Evolutionary conservation across 345 rosid genomes (phyloP), one percentile per base, ranked within the genome.

Genomic region (Stellera chamaejasme): DNA sequence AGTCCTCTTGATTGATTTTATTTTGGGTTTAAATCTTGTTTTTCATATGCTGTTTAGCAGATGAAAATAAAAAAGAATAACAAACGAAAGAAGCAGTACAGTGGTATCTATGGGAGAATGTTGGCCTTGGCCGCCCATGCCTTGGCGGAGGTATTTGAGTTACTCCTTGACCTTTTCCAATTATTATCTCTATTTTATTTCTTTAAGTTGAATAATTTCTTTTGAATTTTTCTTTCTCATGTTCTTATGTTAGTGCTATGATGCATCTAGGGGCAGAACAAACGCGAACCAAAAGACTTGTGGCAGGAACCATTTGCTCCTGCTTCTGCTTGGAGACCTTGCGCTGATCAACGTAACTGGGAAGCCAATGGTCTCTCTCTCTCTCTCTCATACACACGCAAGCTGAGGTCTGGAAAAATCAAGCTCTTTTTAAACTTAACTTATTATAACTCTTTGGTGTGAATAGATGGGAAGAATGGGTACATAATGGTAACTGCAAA

Each of bases 401-500:
- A 32, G 14, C 14, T 61, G 23, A 46, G 25, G 50, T 2, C 50
- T 43, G 27, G 16, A 43, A 54, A 2, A 10, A 15, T 32, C 39
- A 48, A 50, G 10, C 6, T 51, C 60, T 28, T 53, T 41, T 59
- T 19, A 0, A 19, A 19, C 23, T 19, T 68, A 32, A 5, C 6
- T 53, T 62, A n/a, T 43, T 15, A 11, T 27, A 54, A 23, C 45
- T 62, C 67, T 46, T 59, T 45, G 28, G 68, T 43, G 59, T 27
- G 23, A 15, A n/a, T 56, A 89, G 99, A 76, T 55, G 95, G 90
- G 45, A 82, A 72, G 45, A 93, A 87, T 51, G 99, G 99, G 71
- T 93, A 89, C 72, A 77, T 93, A 56, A 63, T 83, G 82, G 70
- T 89, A 56, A 93, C 99, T 61, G 97, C 97, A 63, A 93, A 93